Percentiles rank a stretch among this genome's conserved stretches.
Conservation (phyloP, 1,284 basidiomycete species). For the Malassezia yamatoensis region DNA sequence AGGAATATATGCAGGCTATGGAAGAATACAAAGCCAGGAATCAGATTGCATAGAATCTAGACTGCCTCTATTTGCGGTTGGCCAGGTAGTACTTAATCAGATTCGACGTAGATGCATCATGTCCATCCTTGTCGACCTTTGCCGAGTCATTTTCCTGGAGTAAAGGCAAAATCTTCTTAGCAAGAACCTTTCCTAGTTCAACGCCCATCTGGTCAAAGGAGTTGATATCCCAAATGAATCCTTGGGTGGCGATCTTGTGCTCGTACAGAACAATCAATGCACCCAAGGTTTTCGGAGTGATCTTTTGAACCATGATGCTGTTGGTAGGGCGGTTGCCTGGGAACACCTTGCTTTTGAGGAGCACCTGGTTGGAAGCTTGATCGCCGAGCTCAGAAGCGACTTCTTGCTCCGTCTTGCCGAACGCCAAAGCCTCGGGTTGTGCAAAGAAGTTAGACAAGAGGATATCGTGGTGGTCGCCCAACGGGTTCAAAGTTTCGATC, state of each 20-base stretch:
- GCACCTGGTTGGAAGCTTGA: conserved; percentile 64
- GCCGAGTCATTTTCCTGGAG: conserved; percentile 59
- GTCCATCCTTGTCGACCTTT: conserved; percentile 61
- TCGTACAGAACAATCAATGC: conserved; percentile 85
- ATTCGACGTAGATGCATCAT: conserved; percentile 63
- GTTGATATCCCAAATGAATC: conserved; percentile 95
- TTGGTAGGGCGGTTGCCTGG: conserved; percentile 95
- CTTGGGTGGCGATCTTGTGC: conserved; percentile 98
- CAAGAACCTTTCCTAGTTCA: conserved; percentile 75
- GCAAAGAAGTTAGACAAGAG: conserved; percentile 96
- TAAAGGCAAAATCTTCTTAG: conserved; percentile 86
- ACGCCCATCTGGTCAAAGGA: conserved; percentile 62
- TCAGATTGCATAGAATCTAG: background rate
- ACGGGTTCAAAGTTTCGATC: conserved; percentile 82
- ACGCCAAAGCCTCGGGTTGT: conserved; percentile 80
- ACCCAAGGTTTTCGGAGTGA: conserved; percentile 82
- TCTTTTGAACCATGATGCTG: conserved; percentile 82
- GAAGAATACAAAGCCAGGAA: conserved; percentile 20
- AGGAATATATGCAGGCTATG: conserved; percentile 27
- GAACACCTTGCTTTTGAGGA: conserved; percentile 95
- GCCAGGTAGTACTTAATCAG: conserved; percentile 38
- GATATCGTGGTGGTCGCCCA: conserved; percentile 83
- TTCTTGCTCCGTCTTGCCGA: conserved; percentile 87
- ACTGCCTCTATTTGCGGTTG: conserved; percentile 23
- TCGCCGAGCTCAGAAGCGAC: conserved; percentile 67